Conservation (phyloP, 108 stramenopile species). For the Cafeteria roenbergensis region DNA sequence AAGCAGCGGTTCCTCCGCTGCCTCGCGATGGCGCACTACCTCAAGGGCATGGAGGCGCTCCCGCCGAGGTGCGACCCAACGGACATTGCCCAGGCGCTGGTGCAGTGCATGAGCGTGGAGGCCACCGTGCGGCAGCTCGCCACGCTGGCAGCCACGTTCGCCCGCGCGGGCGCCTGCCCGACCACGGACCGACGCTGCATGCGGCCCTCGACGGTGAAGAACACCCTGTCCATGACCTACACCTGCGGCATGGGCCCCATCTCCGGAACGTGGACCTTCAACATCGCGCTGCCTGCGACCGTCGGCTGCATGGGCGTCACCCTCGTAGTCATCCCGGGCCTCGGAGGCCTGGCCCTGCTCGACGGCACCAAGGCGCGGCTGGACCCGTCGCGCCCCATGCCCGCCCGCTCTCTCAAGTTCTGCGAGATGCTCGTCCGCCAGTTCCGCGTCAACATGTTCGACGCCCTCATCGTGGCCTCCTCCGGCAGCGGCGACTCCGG, state of each 20-base stretch:
- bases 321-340: slow-evolving; percentile 11
- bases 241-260: slow-evolving; percentile 8
- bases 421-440: too few relatives aligned
- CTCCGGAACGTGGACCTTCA: slow-evolving; percentile 2
- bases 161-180: slow-evolving; percentile 16
- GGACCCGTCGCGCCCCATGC: too few relatives aligned
- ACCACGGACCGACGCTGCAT: slow-evolving; percentile 3
- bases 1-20: not conserved
- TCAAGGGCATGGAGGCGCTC: not conserved
- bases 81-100: slow-evolving; percentile 10
- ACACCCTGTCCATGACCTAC: slow-evolving; percentile 17
- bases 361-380: too few relatives aligned
- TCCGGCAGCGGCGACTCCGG: too few relatives aligned
- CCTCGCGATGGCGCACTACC: not conserved
- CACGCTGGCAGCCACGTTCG: slow-evolving; percentile 15
- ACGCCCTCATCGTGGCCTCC: not conserved
- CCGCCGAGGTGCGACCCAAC: not conserved
- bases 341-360: slow-evolving; percentile 14
- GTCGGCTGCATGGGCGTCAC: slow-evolving; percentile 1
- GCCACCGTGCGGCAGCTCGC: slow-evolving; percentile 15
- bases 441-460: slow-evolving; percentile 6
- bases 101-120: slow-evolving; percentile 10
- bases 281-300: slow-evolving; percentile 1
- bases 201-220: not conserved
- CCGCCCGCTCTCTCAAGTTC: too few relatives aligned